A percentile compares a stretch with the other conserved stretches of the same genome.
Conservation (phyloP, 352 stramenopile genomes). For the Thalassiosira exigua region DNA sequence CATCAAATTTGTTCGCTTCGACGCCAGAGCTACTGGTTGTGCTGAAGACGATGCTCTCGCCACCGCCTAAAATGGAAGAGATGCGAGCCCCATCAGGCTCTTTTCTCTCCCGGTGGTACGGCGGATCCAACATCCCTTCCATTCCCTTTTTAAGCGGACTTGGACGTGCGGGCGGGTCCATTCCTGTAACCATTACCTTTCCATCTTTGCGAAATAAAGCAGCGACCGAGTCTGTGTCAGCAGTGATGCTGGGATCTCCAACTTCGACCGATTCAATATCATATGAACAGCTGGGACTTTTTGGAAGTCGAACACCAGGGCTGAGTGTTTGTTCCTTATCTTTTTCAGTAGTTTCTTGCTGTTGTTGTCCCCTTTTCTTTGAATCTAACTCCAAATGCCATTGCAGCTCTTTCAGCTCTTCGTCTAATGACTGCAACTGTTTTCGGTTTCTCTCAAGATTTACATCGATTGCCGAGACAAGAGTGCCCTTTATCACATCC, state of each 20-base stretch:
- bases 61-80: conserved; percentile 19
- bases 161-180: conserved; percentile 44
- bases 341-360: not conserved
- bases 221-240: conserved; percentile 32
- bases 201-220: conserved; percentile 21
- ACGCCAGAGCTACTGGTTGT: too few relatives aligned
- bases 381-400: conserved; percentile 41
- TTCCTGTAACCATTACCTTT: conserved; percentile 25
- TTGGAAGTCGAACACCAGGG: not conserved
- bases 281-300: conserved; percentile 14
- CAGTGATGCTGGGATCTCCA: conserved; percentile 41
- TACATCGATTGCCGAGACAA: conserved; percentile 51
- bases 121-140: too few relatives aligned
- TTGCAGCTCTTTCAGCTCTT: conserved; percentile 43
- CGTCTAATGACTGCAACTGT: conserved; percentile 22
- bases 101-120: not conserved
- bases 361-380: not conserved
- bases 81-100: conserved; percentile 31
- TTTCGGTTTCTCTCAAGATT: conserved; percentile 44
- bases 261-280: conserved; percentile 33
- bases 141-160: conserved; percentile 36
- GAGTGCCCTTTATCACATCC: conserved; percentile 46
- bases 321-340: not conserved
- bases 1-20: not conserved
- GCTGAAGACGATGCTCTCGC: not conserved